Evolutionary conservation across 441 rosid genomes (phyloP), one percentile per base, ranked within the genome.

Genomic region (Aquilaria agallochum): DNA sequence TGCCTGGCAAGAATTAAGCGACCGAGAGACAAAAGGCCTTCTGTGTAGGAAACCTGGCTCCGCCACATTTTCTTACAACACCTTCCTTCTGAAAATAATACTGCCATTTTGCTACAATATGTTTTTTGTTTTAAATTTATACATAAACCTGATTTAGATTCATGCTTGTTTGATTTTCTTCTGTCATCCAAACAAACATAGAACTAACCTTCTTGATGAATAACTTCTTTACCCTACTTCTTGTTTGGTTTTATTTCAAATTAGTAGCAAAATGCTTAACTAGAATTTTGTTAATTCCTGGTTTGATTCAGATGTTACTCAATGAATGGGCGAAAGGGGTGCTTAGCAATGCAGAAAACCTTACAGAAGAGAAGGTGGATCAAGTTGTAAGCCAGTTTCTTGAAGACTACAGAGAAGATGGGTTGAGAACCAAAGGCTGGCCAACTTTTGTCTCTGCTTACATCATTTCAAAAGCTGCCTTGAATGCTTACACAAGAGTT

Each of bases 401-500:
- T 5, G 54, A 64, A 31, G 83, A 79, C 60, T 64, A 45, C 34
- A 66, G 58, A 44, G 74, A 72, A 10, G 67, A 72, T 33, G 65
- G 62, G 3, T 11, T 53, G 3, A 58, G 73, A 36, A 60, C 34
- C 62, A 69, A 71, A 65, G 72, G 76, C 8, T 76, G 76, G 78
- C 74, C 78, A 11, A 3, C 11, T 3, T 11, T 12, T 15, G 0
- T 53, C 11, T 34, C 78, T 8, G 76, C 74, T 0, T 76, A 78
- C 14, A 52, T 2, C 0, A 4, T 78, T n/a, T 78, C 77, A 1
- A 80, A 80, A 64, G 80, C 75, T 33, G 67, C 59, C 2, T 0
- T 73, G 68, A 81, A 73, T 59, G 80, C 78, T 3, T 64, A 75
- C 65, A 64, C 80, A 7, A 63, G 82, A 54, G 60, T 81, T 42